Evolutionary conservation across 306 rosid species (phyloP).

Genomic region (Trifolium dubium): DNA sequence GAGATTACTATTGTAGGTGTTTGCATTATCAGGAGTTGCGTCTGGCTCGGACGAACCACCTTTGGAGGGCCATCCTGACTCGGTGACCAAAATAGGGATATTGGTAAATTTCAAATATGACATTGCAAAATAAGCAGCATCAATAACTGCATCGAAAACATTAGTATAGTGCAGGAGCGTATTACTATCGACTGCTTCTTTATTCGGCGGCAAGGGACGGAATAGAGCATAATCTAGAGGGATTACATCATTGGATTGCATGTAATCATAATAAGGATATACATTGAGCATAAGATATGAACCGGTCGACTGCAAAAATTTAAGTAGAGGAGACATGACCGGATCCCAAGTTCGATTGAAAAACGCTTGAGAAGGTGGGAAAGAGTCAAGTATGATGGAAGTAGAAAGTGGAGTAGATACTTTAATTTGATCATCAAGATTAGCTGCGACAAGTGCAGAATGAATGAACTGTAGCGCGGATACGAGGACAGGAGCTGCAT

Average conservation of each 20-base stretch:
- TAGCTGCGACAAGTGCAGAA: conserved; percentile 92
- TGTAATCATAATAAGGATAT: conserved; percentile 90
- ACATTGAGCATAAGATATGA: conserved; percentile 92
- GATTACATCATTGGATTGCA: conserved; percentile 65
- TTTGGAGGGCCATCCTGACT: conserved; percentile 98
- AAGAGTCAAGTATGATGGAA: conserved; percentile 85
- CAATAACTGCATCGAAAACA: conserved; percentile 92
- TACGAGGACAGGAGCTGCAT: conserved; percentile 84
- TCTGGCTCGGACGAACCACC: conserved; percentile 82
- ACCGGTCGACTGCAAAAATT: conserved; percentile 81
- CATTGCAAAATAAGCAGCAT: conserved; percentile 98
- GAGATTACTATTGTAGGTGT: conserved; percentile 90
- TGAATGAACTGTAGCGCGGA: conserved; percentile 80
- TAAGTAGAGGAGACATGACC: conserved; percentile 89
- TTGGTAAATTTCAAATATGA: conserved; percentile 77
- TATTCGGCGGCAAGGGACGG: conserved; percentile 89
- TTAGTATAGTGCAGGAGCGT: conserved; percentile 92
- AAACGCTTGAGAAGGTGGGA: conserved; percentile 98
- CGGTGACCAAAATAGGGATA: conserved; percentile 80
- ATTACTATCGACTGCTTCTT: conserved; percentile 91
- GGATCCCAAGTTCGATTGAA: conserved; percentile 93
- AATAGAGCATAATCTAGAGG: conserved; percentile 96
- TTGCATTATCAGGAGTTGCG: conserved; percentile 84
- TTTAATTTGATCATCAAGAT: conserved; percentile 81
- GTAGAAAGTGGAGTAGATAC: conserved; percentile 94